phyloP scores from a whole-genome alignment of 225 moss, liverwort and hornwort species.

The Lunularia cruciata region DNA sequence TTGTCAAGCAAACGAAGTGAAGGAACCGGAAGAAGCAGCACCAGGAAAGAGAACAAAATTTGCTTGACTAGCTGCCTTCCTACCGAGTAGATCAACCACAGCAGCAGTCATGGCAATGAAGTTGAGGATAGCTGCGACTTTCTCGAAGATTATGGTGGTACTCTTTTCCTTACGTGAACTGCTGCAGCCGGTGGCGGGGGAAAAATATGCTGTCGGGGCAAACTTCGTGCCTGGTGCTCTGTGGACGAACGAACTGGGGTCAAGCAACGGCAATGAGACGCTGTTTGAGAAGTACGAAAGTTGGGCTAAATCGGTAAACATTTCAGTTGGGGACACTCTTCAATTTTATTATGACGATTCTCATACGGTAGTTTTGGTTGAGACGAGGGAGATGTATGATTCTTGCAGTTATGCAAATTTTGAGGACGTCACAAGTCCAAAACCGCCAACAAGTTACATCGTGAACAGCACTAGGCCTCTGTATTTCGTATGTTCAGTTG shows the following conservation, averaged over 20 bases:
- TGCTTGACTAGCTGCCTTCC: no score
- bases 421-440: slow-evolving; percentile 14
- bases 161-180: background rate
- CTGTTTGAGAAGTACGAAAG: slow-evolving; percentile 5
- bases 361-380: slow-evolving; percentile 22
- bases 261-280: background rate
- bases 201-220: background rate
- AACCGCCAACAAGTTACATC: slow-evolving; percentile 12
- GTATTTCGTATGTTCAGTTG: slow-evolving; percentile 18
- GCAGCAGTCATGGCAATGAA: no score
- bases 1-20: no score
- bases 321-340: slow-evolving; percentile 18
- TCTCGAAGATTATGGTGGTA: background rate
- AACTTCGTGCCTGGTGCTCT: slow-evolving; percentile 13
- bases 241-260: slow-evolving; percentile 21
- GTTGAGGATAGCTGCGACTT: background rate
- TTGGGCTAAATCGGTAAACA: slow-evolving; percentile 17
- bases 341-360: slow-evolving; percentile 9
- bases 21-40: no score
- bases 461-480: slow-evolving; percentile 15
- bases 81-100: no score
- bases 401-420: slow-evolving; percentile 6
- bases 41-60: no score
- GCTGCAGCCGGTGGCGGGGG: slow-evolving; percentile 5
- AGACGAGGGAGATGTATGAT: slow-evolving; percentile 5